Evolutionary conservation across 2,329 filamentous ascomycete species (phyloP).

Genomic region (Aspergillus hiratsukae): DNA sequence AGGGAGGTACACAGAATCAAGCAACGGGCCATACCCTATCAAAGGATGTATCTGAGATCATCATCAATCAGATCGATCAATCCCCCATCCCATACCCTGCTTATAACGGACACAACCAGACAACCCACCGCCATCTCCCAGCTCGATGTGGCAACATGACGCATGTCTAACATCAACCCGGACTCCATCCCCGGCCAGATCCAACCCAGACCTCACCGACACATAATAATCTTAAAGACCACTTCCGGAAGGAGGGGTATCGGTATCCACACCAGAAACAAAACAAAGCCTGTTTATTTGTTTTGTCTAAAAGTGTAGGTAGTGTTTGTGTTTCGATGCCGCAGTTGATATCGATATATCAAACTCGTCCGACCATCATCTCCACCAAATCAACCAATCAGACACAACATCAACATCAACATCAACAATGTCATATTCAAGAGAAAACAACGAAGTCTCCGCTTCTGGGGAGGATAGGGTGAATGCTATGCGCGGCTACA

Average conservation of each 20-base stretch:
- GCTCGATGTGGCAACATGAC: constrained; percentile 1
- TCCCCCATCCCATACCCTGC: background rate
- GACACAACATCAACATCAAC: background rate
- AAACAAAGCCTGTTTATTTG: background rate
- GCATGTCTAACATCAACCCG: background rate
- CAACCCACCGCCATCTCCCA: background rate
- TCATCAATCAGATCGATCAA: background rate
- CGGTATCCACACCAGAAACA: background rate
- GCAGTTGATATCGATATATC: background rate
- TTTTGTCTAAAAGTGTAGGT: no score
- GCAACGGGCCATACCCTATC: background rate
- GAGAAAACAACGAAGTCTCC: constrained; percentile 8
- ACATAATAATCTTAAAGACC: background rate
- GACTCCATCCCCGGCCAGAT: background rate
- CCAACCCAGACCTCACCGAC: background rate
- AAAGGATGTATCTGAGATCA: background rate
- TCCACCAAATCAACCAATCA: background rate
- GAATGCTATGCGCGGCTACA: constrained; percentile 17
- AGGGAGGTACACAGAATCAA: background rate
- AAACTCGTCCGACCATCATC: background rate
- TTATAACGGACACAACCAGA: background rate
- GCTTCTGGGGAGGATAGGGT: constrained; percentile 14
- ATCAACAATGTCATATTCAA: constrained; percentile 8
- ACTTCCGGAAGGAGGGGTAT: background rate
- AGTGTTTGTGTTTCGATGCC: background rate